These are phyloP conservation scores for Podaxis pistillaris DNA, from an alignment of 768 basidiomycete genomes.

Conservation along the genomic window DNA sequence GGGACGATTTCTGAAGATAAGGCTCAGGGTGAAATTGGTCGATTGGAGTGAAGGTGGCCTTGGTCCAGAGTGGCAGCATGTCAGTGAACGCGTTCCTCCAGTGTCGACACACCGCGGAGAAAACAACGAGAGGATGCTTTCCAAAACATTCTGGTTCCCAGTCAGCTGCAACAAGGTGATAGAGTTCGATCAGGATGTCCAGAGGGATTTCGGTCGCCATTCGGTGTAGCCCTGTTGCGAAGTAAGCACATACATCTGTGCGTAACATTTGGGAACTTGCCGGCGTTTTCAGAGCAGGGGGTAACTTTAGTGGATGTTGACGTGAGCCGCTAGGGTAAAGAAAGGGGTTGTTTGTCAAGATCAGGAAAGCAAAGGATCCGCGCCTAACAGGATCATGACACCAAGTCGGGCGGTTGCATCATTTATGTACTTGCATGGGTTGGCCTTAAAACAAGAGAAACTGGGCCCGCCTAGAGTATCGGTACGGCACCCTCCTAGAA, in stretches of 20 bases:
- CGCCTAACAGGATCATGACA: too few relatives aligned
- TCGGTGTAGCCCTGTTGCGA: neutral
- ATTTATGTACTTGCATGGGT: too few relatives aligned
- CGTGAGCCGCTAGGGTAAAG: too few relatives aligned
- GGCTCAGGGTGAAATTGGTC: slow-evolving; percentile 13
- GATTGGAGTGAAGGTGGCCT: slow-evolving; percentile 19
- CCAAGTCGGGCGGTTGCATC: too few relatives aligned
- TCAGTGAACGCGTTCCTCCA: neutral
- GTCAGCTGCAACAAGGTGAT: neutral
- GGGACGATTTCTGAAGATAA: slow-evolving; percentile 30
- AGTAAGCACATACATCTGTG: neutral
- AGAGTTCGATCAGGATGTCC: neutral
- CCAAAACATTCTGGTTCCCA: slow-evolving; percentile 1
- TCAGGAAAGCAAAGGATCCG: too few relatives aligned
- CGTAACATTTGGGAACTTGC: neutral
- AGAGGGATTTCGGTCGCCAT: neutral
- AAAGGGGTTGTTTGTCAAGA: too few relatives aligned
- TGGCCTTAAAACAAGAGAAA: too few relatives aligned
- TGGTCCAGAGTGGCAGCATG: slow-evolving; percentile 28
- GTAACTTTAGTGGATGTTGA: neutral
- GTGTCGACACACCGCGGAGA: slow-evolving; percentile 26
- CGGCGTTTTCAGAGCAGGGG: neutral
- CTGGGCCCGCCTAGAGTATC: too few relatives aligned
- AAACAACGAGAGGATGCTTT: slow-evolving; percentile 1
- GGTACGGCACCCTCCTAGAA: neutral